Evolutionary conservation across 768 basidiomycete genomes (phyloP), one percentile per base, ranked within the genome.

Genomic region (Lepiota brunneoincarnata): DNA sequence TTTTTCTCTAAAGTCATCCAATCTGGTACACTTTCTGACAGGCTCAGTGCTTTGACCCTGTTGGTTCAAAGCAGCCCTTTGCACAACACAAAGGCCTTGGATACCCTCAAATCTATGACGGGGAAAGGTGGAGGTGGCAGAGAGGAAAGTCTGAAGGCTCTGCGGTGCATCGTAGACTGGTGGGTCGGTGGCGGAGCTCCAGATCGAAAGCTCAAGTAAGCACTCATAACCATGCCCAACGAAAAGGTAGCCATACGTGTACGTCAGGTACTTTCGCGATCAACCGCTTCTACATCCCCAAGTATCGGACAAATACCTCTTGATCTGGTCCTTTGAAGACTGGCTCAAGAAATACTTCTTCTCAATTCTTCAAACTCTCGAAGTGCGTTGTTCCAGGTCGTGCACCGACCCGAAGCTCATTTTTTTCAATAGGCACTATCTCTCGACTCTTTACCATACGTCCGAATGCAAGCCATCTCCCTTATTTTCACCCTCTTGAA

Each of bases 321-420:
- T 94, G 4, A 54, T 87, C 2, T 98, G 90, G 87, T 88, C 87
- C 57, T 98, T 97, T 67, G 97, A 99, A 68, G 96, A 98, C 62
- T 98, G 93, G 91, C 67, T 98, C 46, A 99, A 99, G 72, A 94
- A 93, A 59, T 98, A 88, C 68, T 98, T 97, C 73, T 98, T 96
- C 71, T 86, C 86, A 2, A 69, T 97, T 36, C 79, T 98, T 2
- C 91, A 96, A 66, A 83, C 91, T 36, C 82, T 98, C 15, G 96
- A 99, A 81, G 92, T 89, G 38, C 40, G 75, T 62, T 47, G 31
- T 49, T 51, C 38, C 10, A 17, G 10, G 34, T 17, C 42, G 20
- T 21, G 7, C 23, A 35, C 15, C 20, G 20, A 5, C 42, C 34
- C 15, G 3, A 31, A 28, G 14, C 52, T 47, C 37, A 54, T 47